phyloP scores from a whole-genome alignment of 257 asterid species.

The Salvia hispanica region DNA sequence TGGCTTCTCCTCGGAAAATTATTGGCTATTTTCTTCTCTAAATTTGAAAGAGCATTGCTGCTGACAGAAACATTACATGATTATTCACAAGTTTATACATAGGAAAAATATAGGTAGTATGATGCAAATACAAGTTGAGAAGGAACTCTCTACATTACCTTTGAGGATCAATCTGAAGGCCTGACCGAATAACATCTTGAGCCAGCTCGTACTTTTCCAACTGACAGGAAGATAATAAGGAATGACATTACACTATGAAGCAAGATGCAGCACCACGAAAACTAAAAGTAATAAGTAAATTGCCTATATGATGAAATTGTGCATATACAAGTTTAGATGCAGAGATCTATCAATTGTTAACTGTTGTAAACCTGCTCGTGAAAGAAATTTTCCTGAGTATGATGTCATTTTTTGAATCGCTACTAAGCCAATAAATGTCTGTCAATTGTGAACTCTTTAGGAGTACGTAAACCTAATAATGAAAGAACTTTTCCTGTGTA shows the following conservation, averaged over 20 bases:
- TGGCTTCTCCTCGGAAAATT: conserved; percentile 53
- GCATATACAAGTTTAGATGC: conserved; percentile 2
- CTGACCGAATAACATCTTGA: conserved; percentile 65
- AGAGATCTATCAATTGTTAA: conserved; percentile 6
- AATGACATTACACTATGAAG: not conserved
- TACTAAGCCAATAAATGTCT: conserved; percentile 24
- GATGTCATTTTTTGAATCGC: not conserved
- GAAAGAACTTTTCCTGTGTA: not conserved
- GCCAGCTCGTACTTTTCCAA: conserved; percentile 81
- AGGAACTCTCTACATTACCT: conserved; percentile 48
- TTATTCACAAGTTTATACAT: conserved; percentile 1
- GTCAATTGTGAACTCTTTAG: not conserved
- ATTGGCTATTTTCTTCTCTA: conserved; percentile 53
- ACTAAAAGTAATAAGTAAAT: conserved; percentile 3
- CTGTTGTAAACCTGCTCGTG: not conserved
- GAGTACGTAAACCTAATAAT: conserved; percentile 7
- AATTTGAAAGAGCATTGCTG: conserved; percentile 65
- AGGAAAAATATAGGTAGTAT: not conserved
- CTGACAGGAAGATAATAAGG: conserved; percentile 41
- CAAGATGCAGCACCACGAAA: conserved; percentile 27
- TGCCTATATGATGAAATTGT: not conserved
- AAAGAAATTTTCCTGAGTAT: not conserved
- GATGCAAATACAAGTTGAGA: conserved; percentile 11
- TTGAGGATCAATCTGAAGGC: conserved; percentile 73
- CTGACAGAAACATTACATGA: conserved; percentile 28